Conservation (phyloP, 1,139 yeast genomes). For the Petasospora rhodanensis region DNA sequence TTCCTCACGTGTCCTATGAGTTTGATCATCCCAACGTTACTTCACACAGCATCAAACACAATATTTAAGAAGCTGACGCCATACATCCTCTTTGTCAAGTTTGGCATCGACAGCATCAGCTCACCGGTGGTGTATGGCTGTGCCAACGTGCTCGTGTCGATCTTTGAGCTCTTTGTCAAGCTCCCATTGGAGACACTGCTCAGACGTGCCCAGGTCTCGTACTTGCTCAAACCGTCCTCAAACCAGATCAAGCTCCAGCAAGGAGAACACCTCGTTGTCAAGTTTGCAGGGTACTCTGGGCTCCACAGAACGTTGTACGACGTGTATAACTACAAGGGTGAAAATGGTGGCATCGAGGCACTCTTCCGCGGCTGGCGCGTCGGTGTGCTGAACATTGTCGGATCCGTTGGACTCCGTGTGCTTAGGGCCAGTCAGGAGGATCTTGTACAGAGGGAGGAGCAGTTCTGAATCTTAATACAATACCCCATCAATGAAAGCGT, state of each 20-base stretch:
- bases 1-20: constrained; percentile 54
- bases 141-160: constrained; percentile 47
- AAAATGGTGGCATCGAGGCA: constrained; percentile 39
- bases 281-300: constrained; percentile 49
- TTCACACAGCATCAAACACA: constrained; percentile 60
- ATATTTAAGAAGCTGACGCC: constrained; percentile 70
- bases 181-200: constrained; percentile 85
- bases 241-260: constrained; percentile 29
- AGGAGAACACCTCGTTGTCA: constrained; percentile 48
- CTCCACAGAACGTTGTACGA: constrained; percentile 47
- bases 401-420: constrained; percentile 79
- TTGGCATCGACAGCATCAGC: constrained; percentile 66
- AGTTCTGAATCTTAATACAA: constrained; percentile 22
- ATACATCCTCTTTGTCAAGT: constrained; percentile 56
- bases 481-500: too few species aligned
- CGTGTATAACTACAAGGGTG: constrained; percentile 36
- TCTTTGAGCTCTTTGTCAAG: constrained; percentile 66
- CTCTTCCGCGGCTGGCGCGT: constrained; percentile 92
- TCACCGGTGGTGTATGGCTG: constrained; percentile 59
- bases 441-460: constrained; percentile 35
- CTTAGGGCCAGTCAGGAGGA: constrained; percentile 47
- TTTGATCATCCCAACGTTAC: constrained; percentile 47
- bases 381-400: constrained; percentile 71
- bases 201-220: constrained; percentile 76
- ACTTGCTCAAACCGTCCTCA: constrained; percentile 38